phyloP scores from a whole-genome alignment of 345 rosid species.

The Laguncularia racemosa region DNA sequence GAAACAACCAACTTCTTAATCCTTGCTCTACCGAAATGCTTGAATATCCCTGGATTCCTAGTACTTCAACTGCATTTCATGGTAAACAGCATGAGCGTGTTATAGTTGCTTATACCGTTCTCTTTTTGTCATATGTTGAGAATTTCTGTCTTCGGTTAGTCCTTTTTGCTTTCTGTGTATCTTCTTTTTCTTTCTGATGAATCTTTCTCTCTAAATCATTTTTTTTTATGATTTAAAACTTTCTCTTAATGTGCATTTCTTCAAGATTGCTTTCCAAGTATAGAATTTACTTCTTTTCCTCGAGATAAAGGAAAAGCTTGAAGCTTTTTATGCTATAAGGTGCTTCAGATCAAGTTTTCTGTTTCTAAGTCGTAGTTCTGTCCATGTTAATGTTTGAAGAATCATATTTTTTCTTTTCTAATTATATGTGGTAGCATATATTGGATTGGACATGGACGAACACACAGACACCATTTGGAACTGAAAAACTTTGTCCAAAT shows the following conservation, averaged over 20 bases:
- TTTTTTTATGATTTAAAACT: neutral
- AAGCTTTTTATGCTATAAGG: too few species aligned
- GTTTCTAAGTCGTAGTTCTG: neutral
- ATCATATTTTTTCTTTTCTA: neutral
- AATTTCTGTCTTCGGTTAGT: neutral
- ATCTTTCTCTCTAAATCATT: neutral
- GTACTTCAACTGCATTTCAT: conserved; percentile 17
- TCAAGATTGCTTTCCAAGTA: too few species aligned
- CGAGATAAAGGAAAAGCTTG: too few species aligned
- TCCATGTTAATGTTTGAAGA: too few species aligned
- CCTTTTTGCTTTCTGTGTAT: neutral
- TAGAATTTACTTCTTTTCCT: too few species aligned
- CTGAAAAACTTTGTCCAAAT: too few species aligned
- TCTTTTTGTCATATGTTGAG: conserved; percentile 1
- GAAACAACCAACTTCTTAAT: conserved; percentile 12
- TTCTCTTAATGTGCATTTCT: too few species aligned
- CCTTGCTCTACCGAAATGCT: conserved; percentile 22
- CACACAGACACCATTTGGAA: too few species aligned
- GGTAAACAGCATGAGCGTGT: conserved; percentile 19
- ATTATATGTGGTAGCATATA: too few species aligned
- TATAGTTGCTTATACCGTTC: conserved; percentile 5
- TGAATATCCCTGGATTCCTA: conserved; percentile 34
- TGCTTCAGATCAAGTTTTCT: neutral
- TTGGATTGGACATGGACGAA: too few species aligned
- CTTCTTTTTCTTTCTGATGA: neutral